Evolutionary conservation across 75 land plant genomes (phyloP).

Genomic region (Sequoia sempervirens): DNA sequence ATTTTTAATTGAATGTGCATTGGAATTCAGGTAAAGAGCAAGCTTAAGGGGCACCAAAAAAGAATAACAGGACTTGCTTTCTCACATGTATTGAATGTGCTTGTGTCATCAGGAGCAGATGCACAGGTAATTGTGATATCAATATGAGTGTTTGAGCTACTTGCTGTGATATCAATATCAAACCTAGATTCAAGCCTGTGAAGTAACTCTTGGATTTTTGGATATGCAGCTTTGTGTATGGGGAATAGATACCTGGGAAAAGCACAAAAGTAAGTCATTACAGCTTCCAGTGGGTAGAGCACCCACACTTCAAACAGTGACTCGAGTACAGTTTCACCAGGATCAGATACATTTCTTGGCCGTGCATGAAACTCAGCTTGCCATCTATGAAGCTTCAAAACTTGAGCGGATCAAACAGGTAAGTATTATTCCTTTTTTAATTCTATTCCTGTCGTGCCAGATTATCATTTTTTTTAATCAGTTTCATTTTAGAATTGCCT

Average conservation of each 20-base stretch:
- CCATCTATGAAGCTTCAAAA: constrained; percentile 44
- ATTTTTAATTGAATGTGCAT: neutral
- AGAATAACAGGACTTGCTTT: constrained; percentile 61
- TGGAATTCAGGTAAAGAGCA: constrained; percentile 42
- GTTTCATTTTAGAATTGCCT: neutral
- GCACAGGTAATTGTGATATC: constrained; percentile 32
- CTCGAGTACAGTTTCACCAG: constrained; percentile 52
- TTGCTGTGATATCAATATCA: neutral
- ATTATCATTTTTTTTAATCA: neutral
- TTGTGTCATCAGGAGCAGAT: constrained; percentile 71
- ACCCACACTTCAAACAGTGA: constrained; percentile 17
- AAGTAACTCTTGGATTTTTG: neutral
- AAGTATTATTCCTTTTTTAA: neutral
- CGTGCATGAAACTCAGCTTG: constrained; percentile 59
- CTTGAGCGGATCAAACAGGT: constrained; percentile 47
- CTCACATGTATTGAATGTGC: constrained; percentile 43
- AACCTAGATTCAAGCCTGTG: neutral
- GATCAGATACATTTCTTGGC: constrained; percentile 48
- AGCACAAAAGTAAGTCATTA: constrained; percentile 18
- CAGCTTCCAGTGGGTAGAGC: constrained; percentile 32
- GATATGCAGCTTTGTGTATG: constrained; percentile 41
- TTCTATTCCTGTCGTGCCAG: neutral
- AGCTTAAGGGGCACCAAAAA: constrained; percentile 50
- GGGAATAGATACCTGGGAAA: constrained; percentile 58
- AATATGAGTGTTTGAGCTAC: neutral